Evolutionary conservation across 352 stramenopile species (phyloP).

Genomic region (Globisporangium heterothallicum): DNA sequence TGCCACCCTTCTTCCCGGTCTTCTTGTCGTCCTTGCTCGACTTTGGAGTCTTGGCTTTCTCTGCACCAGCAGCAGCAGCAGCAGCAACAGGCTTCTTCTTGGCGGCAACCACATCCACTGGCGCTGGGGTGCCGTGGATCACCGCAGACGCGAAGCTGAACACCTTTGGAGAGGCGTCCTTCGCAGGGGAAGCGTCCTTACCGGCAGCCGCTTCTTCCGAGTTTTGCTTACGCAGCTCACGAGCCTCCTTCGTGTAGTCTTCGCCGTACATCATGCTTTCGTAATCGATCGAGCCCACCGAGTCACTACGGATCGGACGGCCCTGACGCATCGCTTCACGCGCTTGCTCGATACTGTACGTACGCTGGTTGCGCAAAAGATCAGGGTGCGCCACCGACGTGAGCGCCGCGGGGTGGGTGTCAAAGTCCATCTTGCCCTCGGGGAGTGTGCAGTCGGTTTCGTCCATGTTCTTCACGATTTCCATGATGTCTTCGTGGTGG

Average conservation of each 20-base stretch:
- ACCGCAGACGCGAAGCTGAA: constrained; percentile 71
- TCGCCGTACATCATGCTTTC: constrained; percentile 89
- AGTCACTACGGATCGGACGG: constrained; percentile 83
- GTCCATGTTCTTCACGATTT: constrained; percentile 90
- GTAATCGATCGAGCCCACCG: constrained; percentile 84
- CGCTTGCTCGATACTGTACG: constrained; percentile 91
- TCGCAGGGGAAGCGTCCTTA: constrained; percentile 4
- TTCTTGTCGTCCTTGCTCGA: constrained; percentile 38
- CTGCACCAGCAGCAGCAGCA: constrained; percentile 8
- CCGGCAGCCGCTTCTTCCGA: constrained; percentile 13
- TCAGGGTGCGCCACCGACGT: constrained; percentile 78
- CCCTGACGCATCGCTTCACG: constrained; percentile 86
- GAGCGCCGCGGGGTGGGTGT: constrained; percentile 68
- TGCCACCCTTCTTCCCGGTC: constrained; percentile 13
- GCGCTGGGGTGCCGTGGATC: constrained; percentile 66
- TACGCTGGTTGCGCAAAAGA: constrained; percentile 87
- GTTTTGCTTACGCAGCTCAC: constrained; percentile 59
- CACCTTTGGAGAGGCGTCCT: constrained; percentile 40
- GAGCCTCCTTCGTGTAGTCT: constrained; percentile 85
- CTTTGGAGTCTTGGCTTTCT: constrained; percentile 28
- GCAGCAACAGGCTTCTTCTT: constrained; percentile 38
- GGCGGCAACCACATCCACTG: constrained; percentile 25
- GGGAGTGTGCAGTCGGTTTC: constrained; percentile 74
- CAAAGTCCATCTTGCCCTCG: constrained; percentile 79
- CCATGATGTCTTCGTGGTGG: constrained; percentile 88